These are phyloP conservation scores for Grammothele lineata DNA, from an alignment of 768 basidiomycete genomes.

Conservation along the genomic window DNA sequence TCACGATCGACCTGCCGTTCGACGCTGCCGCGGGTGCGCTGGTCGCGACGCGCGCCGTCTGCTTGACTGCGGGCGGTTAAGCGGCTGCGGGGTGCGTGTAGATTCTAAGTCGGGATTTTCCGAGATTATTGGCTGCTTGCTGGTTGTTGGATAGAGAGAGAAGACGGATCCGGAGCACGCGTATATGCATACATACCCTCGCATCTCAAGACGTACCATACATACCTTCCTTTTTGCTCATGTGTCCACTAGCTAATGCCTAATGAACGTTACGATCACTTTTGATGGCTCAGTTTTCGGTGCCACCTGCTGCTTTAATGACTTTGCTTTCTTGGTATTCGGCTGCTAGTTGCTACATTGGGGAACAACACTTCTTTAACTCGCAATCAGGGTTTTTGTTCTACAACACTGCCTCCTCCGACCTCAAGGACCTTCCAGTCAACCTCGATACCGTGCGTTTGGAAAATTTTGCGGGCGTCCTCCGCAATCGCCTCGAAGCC, in stretches of 20 bases:
- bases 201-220: constrained; percentile 7
- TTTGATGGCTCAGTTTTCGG: too few relatives aligned
- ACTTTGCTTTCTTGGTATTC: too few relatives aligned
- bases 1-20: constrained; percentile 83
- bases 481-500: constrained; percentile 84
- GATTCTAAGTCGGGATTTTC: not conserved
- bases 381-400: constrained; percentile 1
- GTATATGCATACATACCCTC: constrained; percentile 17
- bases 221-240: constrained; percentile 4
- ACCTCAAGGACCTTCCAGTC: constrained; percentile 88
- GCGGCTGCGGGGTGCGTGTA: not conserved
- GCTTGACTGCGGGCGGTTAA: constrained; percentile 78
- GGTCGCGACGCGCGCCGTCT: constrained; percentile 86
- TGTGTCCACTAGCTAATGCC: constrained; percentile 4
- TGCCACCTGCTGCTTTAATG: too few relatives aligned
- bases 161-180: not conserved
- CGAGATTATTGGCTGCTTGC: too few relatives aligned
- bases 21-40: constrained; percentile 60
- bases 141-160: not conserved
- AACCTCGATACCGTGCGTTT: constrained; percentile 66
- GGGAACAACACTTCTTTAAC: not conserved
- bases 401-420: constrained; percentile 38
- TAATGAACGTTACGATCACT: constrained; percentile 14
- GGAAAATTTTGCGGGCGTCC: constrained; percentile 74
- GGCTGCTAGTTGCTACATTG: not conserved